A percentile compares a stretch with the other conserved stretches of the same genome.
Evolutionary conservation across 176 grass and related monocot species (phyloP).

Genomic region (Oryza brachyantha): DNA sequence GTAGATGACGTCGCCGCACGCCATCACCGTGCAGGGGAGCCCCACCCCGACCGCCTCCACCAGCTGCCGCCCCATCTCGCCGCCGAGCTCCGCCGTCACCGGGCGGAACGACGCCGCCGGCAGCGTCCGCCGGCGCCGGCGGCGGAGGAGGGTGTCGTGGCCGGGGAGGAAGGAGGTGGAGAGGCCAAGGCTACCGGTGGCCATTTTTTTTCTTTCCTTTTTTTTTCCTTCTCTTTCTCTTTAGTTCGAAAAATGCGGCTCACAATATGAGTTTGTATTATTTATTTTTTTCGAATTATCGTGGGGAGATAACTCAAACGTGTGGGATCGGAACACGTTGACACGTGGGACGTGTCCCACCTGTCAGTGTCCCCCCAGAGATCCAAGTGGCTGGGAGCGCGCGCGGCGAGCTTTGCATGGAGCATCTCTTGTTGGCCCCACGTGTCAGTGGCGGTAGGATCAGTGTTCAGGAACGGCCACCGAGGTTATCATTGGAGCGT

Average conservation of each 20-base stretch:
- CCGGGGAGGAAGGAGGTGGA: constrained; percentile 67
- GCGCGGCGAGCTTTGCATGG: background rate
- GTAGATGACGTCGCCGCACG: constrained; percentile 97
- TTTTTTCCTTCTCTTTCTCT: background rate
- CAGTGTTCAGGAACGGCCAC: too few species aligned
- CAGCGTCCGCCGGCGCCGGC: background rate
- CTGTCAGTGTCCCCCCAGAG: background rate
- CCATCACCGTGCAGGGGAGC: constrained; percentile 97
- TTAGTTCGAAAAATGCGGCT: constrained; percentile 26
- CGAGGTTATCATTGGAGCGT: too few species aligned
- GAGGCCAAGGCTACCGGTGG: constrained; percentile 48
- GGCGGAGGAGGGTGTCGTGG: constrained; percentile 41
- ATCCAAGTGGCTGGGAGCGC: background rate
- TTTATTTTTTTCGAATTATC: background rate
- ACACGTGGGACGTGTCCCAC: background rate
- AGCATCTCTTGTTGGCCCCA: background rate
- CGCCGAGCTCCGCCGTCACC: constrained; percentile 36
- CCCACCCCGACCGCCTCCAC: constrained; percentile 91
- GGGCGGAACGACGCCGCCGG: constrained; percentile 32
- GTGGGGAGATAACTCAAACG: constrained; percentile 2
- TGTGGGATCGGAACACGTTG: background rate
- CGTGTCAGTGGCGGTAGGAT: background rate
- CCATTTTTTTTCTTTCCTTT: constrained; percentile 27
- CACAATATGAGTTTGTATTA: background rate
- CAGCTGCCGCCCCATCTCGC: constrained; percentile 55